Conservation (phyloP, 768 basidiomycete genomes). For the Calvatia gigantea region DNA sequence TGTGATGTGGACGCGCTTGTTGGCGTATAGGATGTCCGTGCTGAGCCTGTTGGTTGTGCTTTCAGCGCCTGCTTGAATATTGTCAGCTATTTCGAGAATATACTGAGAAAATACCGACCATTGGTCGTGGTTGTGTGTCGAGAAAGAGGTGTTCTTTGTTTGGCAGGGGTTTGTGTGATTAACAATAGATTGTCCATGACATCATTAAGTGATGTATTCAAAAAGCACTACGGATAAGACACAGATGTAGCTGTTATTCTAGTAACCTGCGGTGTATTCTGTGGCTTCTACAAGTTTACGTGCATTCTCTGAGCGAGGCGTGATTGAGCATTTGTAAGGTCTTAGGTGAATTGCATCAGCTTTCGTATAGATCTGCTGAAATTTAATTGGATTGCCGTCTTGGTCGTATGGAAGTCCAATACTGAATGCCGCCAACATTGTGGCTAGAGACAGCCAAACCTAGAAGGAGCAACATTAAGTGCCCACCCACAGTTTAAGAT, state of each 20-base stretch:
- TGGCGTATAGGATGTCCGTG: conserved; percentile 19
- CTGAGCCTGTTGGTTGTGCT: neutral
- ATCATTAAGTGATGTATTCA: neutral
- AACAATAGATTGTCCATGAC: neutral
- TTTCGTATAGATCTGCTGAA: conserved; percentile 14
- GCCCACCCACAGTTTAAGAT: neutral
- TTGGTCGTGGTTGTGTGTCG: neutral
- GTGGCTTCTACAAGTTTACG: neutral
- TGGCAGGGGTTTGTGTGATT: neutral
- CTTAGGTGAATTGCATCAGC: conserved; percentile 11
- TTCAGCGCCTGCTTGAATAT: neutral
- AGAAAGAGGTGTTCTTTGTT: neutral
- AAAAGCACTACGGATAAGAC: neutral
- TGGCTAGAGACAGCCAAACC: conserved; percentile 25
- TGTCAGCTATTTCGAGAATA: neutral
- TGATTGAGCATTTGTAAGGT: neutral
- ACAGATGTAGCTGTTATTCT: neutral
- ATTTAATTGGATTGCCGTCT: conserved; percentile 19
- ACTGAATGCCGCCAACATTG: conserved; percentile 26
- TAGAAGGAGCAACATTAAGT: neutral
- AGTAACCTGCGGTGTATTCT: neutral
- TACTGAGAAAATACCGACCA: neutral
- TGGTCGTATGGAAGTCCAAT: conserved; percentile 22
- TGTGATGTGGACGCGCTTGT: conserved; percentile 18
- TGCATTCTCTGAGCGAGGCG: neutral